Evolutionary conservation across 2,329 filamentous ascomycete species (phyloP), one percentile per base, ranked within the genome.

Genomic region (Pseudogymnoascus sp.): DNA sequence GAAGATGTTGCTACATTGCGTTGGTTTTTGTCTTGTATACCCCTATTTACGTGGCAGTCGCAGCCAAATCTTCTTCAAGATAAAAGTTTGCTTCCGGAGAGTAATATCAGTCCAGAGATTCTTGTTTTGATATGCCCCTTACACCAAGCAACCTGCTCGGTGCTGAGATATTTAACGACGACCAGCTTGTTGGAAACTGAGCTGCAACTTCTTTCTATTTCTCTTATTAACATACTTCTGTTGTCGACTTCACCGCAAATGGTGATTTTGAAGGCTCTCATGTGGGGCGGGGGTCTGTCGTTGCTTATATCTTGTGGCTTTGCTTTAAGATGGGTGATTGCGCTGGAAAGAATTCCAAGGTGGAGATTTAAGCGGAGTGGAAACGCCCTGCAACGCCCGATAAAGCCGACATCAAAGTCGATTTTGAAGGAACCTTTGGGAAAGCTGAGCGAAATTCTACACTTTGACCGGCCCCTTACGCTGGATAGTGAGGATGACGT

Each of bases 171-270:
- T 70, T 80, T 97, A 64, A 93, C 92, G 1, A 93, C 90, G 0
- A 96, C 91, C 1, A 97, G 92, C 73, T 80, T 97, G 41, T 79
- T 97, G 59, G 83, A 88, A 1, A 86, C 94, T 4, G 94, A 99
- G 73, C 80, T 97, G 41, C 91, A 97, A 68, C 79, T 99, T 8
- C 81, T 97, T 14, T 93, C 93, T 0, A 83, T 89, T 38, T 85
- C 86, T 1, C 79, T 99, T 12, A 87, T 97, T 68, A 91, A 96
- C 69, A 76, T 97, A 12, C 76, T 95, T 0, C 72, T 96, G 1
- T 82, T 96, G 63, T 85, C 91, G 0, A 76, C 78, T 6, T 94
- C 92, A 0, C 90, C 93, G 0, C 94, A 97, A 74, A 84, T 87
- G 14, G 80, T 90, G 65, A 92, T 96, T 64, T 77, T 97, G 57